Evolutionary conservation across 129 eudicot species (phyloP).

Genomic region (Tagetes erecta): DNA sequence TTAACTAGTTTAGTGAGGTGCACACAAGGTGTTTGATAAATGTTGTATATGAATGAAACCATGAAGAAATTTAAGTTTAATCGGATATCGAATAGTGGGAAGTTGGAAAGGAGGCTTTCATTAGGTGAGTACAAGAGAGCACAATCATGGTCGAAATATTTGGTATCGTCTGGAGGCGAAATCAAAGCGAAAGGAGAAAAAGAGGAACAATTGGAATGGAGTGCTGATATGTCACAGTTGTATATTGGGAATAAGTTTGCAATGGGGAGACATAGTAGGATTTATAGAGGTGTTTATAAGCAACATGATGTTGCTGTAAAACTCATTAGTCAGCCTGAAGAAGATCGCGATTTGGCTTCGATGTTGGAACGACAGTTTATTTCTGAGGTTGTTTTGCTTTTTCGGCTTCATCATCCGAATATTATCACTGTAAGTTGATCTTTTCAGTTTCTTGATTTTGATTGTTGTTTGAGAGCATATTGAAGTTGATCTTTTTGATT

Average conservation of each 20-base stretch:
- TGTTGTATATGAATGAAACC: conserved; percentile 21
- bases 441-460: background rate
- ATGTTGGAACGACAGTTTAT: conserved; percentile 70
- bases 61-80: conserved; percentile 74
- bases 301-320: conserved; percentile 85
- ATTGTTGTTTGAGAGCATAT: background rate
- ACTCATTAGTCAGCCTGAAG: conserved; percentile 94
- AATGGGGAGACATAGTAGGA: conserved; percentile 83
- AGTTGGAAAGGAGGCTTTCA: conserved; percentile 65
- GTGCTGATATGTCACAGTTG: conserved; percentile 96
- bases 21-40: conserved; percentile 4
- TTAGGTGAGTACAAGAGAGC: conserved; percentile 86
- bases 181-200: conserved; percentile 63
- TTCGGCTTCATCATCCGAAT: conserved; percentile 79
- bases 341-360: conserved; percentile 77
- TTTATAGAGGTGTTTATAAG: conserved; percentile 86
- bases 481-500: background rate
- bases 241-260: conserved; percentile 86
- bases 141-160: conserved; percentile 80
- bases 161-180: conserved; percentile 75
- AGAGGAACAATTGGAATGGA: conserved; percentile 65
- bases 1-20: background rate
- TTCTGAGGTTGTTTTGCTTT: conserved; percentile 77
- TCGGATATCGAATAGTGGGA: conserved; percentile 60
- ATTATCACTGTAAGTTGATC: conserved; percentile 73